Conservation (phyloP, 1,139 yeast genomes). For the Blastobotrys capitulatus region DNA sequence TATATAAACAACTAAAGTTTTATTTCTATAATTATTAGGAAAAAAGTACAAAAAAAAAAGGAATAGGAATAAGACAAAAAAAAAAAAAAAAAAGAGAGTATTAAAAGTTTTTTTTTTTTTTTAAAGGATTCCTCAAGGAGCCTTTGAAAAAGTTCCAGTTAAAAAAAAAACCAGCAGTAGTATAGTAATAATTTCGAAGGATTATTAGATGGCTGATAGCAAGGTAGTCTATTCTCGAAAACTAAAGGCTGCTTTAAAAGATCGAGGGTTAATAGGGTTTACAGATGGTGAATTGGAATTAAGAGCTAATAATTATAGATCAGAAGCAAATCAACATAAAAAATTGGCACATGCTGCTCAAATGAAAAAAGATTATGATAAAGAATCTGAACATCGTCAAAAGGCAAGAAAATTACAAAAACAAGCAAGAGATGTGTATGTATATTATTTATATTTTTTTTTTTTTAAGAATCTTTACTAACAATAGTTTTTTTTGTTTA, state of each 20-base stretch:
- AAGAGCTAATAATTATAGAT: constrained; percentile 7
- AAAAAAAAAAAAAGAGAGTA: too few relatives aligned
- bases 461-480: not conserved
- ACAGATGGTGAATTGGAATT: constrained; percentile 2
- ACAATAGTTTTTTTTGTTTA: not conserved
- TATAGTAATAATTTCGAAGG: too few relatives aligned
- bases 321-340: not conserved
- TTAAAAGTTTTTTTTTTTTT: too few relatives aligned
- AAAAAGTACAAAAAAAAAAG: too few relatives aligned
- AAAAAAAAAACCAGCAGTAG: too few relatives aligned
- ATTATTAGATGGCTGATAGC: not conserved
- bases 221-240: not conserved
- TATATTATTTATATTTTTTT: not conserved
- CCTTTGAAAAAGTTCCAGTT: too few relatives aligned
- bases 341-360: constrained; percentile 4
- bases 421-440: constrained; percentile 2
- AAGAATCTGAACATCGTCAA: not conserved
- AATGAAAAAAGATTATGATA: constrained; percentile 3
- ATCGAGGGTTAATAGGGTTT: constrained; percentile 2
- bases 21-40: too few relatives aligned
- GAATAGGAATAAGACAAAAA: too few relatives aligned
- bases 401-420: not conserved
- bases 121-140: too few relatives aligned
- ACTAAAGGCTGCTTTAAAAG: not conserved
- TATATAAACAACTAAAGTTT: too few relatives aligned